phyloP scores from a whole-genome alignment of 179 eudicot species.

The Silene noctiflora region DNA sequence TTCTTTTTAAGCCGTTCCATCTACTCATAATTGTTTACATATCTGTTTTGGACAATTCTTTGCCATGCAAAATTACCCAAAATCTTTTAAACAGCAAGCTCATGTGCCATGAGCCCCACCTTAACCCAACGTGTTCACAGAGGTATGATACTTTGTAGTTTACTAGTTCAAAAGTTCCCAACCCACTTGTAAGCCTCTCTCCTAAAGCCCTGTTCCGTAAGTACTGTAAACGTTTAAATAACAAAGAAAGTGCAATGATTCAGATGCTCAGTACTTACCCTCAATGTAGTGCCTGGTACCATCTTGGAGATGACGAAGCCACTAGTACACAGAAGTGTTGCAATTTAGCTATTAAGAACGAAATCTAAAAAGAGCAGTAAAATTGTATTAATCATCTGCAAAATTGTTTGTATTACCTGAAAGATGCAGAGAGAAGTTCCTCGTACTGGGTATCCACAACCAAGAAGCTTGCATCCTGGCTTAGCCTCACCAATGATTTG shows the following conservation, averaged over 20 bases:
- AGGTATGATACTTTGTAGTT: no score
- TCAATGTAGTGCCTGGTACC: constrained; percentile 90
- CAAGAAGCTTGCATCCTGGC: constrained; percentile 74
- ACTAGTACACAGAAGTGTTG: constrained; percentile 37
- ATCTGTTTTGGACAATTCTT: no score
- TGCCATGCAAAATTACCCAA: neutral
- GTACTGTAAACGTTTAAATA: neutral
- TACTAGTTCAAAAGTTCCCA: no score
- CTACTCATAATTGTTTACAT: neutral
- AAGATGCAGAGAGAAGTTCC: constrained; percentile 88
- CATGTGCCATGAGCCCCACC: neutral
- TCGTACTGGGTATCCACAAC: constrained; percentile 74
- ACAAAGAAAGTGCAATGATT: neutral
- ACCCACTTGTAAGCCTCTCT: neutral
- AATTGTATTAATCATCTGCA: constrained; percentile 9
- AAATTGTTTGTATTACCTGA: constrained; percentile 52
- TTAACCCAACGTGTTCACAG: neutral
- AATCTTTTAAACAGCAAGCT: neutral
- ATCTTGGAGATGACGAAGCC: constrained; percentile 96
- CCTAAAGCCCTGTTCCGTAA: neutral
- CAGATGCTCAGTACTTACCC: constrained; percentile 44
- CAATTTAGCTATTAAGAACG: constrained; percentile 5
- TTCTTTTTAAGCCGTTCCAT: neutral
- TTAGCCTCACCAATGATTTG: constrained; percentile 86
- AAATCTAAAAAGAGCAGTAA: neutral